Evolutionary conservation across 31 red algal genomes (phyloP).

Genomic region (Asparagopsis taxiformis): DNA sequence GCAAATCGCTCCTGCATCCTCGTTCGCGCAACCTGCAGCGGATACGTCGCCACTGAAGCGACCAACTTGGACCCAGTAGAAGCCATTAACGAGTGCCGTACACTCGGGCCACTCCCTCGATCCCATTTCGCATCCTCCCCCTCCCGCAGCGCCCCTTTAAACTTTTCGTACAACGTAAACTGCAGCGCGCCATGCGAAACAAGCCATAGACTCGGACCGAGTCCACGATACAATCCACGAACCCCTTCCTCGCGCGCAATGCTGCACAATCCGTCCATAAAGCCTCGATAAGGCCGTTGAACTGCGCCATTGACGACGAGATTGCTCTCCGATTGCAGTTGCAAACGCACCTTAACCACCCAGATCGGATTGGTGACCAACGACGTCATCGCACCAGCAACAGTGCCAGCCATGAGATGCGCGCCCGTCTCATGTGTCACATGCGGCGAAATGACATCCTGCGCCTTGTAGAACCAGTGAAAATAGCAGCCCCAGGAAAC

Average conservation of each 20-base stretch:
- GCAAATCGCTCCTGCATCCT: conserved; percentile 76
- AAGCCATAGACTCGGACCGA: conserved; percentile 75
- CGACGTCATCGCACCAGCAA: conserved; percentile 59
- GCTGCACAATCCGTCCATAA: conserved; percentile 53
- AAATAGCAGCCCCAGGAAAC: conserved; percentile 88
- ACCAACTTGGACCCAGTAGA: conserved; percentile 82
- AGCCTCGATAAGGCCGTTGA: conserved; percentile 34
- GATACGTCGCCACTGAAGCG: conserved; percentile 84
- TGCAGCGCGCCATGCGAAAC: conserved; percentile 93
- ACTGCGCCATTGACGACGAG: conserved; percentile 8
- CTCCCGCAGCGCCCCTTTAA: conserved; percentile 41
- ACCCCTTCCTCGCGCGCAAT: conserved; percentile 80
- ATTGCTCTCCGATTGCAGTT: conserved; percentile 62
- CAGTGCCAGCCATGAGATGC: conserved; percentile 58
- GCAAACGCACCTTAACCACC: conserved; percentile 94
- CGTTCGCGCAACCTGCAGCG: conserved; percentile 88
- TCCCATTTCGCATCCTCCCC: neutral
- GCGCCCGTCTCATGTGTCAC: conserved; percentile 17
- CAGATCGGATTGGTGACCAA: conserved; percentile 91
- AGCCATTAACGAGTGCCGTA: conserved; percentile 62
- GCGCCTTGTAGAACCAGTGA: conserved; percentile 68
- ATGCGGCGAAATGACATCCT: neutral
- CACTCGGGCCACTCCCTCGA: conserved; percentile 10
- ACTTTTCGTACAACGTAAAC: conserved; percentile 88
- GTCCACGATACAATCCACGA: conserved; percentile 85